phyloP scores from a whole-genome alignment of 2,329 filamentous ascomycete species.

The Chrysoporthe cubensis region DNA sequence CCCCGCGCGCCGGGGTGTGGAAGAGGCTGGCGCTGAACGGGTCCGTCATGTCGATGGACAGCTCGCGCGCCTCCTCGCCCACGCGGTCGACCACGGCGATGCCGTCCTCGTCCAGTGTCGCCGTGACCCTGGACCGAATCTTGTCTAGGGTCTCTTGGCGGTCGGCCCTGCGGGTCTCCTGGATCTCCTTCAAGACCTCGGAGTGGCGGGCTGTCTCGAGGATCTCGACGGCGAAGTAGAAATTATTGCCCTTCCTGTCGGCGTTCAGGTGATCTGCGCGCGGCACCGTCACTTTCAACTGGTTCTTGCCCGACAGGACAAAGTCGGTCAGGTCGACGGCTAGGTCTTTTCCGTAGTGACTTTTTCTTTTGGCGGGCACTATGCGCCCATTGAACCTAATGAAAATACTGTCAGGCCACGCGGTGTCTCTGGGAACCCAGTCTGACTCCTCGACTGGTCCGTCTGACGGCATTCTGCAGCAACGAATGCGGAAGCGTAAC shows the following conservation, averaged over 20 bases:
- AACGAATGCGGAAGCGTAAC: conserved; percentile 70
- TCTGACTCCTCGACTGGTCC: conserved; percentile 45
- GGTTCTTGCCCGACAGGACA: conserved; percentile 64
- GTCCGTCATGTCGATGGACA: conserved; percentile 68
- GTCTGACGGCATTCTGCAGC: conserved; percentile 47
- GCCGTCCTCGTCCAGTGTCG: conserved; percentile 61
- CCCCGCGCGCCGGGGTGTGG: conserved; percentile 71
- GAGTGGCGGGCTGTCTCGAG: conserved; percentile 60
- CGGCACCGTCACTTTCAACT: conserved; percentile 56
- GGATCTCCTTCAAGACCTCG: conserved; percentile 46
- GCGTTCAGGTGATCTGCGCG: conserved; percentile 28
- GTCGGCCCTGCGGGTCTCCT: conserved; percentile 43
- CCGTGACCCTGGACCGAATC: conserved; percentile 57
- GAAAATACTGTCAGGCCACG: conserved; percentile 74
- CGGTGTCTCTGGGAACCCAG: conserved; percentile 68
- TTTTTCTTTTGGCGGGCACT: conserved; percentile 65
- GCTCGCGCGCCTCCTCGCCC: conserved; percentile 36
- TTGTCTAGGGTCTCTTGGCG: conserved; percentile 54
- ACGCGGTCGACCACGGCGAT: conserved; percentile 58
- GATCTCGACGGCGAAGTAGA: conserved; percentile 71
- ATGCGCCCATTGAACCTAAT: conserved; percentile 67
- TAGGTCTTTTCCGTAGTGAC: conserved; percentile 75
- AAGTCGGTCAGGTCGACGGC: conserved; percentile 73
- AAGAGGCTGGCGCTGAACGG: conserved; percentile 70
- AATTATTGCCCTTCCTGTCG: conserved; percentile 41